A percentile compares a stretch with the other conserved stretches of the same genome.
phyloP scores from a whole-genome alignment of 257 asterid genomes.

The Capsicum baccatum region DNA sequence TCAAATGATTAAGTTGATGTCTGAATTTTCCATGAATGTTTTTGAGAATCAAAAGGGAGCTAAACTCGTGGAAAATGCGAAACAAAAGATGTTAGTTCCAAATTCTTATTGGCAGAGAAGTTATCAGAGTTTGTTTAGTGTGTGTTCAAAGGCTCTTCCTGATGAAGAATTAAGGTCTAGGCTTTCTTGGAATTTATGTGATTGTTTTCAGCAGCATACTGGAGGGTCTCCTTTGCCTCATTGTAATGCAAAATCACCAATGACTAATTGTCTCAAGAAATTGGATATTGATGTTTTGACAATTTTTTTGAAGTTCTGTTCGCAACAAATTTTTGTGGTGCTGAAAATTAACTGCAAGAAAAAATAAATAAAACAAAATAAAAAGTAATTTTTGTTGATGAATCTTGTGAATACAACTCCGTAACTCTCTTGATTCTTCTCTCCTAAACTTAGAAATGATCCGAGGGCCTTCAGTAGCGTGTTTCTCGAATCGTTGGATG shows the following conservation, averaged over 20 bases:
- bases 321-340: too few relatives aligned
- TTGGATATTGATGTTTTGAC: too few relatives aligned
- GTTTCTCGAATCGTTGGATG: too few relatives aligned
- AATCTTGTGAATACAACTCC: too few relatives aligned
- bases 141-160: slow-evolving; percentile 65
- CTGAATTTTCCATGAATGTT: slow-evolving; percentile 71
- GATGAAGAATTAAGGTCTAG: slow-evolving; percentile 70
- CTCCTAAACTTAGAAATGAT: too few relatives aligned
- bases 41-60: slow-evolving; percentile 52
- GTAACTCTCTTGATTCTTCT: too few relatives aligned
- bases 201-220: slow-evolving; percentile 73
- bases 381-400: too few relatives aligned
- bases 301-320: too few relatives aligned
- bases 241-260: slow-evolving; percentile 52
- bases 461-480: too few relatives aligned
- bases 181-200: slow-evolving; percentile 86
- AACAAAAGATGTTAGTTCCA: slow-evolving; percentile 50
- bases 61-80: slow-evolving; percentile 56
- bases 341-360: too few relatives aligned
- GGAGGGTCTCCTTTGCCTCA: slow-evolving; percentile 68
- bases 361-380: background rate
- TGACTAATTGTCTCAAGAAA: slow-evolving; percentile 49
- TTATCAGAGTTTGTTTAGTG: slow-evolving; percentile 55
- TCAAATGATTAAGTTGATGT: slow-evolving; percentile 25
- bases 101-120: slow-evolving; percentile 73